These are phyloP conservation scores for Lunularia cruciata DNA, from an alignment of 225 moss, liverwort and hornwort species.

Conservation along the genomic window DNA sequence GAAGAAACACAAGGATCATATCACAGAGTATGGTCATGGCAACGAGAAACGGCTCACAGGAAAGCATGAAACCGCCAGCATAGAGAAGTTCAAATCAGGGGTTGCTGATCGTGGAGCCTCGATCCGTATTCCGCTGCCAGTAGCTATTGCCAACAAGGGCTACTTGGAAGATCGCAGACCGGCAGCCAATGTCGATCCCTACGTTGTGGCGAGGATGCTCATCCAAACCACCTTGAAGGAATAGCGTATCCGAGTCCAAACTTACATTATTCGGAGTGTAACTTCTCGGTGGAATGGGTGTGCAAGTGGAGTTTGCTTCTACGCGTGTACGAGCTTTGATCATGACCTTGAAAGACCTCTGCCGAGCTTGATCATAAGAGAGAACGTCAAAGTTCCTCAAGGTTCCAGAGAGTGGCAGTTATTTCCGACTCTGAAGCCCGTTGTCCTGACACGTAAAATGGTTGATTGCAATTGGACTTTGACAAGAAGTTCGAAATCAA, in stretches of 20 bases:
- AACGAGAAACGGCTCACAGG: constrained; percentile 76
- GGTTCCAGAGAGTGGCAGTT: too few relatives aligned
- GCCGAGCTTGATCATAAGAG: too few relatives aligned
- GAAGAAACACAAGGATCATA: constrained; percentile 73
- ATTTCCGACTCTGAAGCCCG: too few relatives aligned
- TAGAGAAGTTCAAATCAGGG: constrained; percentile 61
- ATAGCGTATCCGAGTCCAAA: background rate
- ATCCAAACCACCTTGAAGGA: constrained; percentile 57
- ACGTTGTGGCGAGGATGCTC: constrained; percentile 60
- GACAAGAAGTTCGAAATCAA: too few relatives aligned
- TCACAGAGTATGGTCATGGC: constrained; percentile 73
- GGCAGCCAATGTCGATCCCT: constrained; percentile 83
- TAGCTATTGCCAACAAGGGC: constrained; percentile 27
- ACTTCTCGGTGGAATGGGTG: too few relatives aligned
- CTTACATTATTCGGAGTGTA: too few relatives aligned
- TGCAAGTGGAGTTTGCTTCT: too few relatives aligned
- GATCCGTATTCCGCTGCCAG: constrained; percentile 30
- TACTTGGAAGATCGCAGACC: constrained; percentile 80
- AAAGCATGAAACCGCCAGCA: constrained; percentile 72
- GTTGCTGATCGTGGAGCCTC: constrained; percentile 81
- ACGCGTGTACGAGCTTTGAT: too few relatives aligned
- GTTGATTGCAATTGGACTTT: too few relatives aligned
- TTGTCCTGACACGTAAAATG: too few relatives aligned
- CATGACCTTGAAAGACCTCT: too few relatives aligned
- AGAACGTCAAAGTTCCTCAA: too few relatives aligned